phyloP scores from a whole-genome alignment of 495 filamentous ascomycete genomes.

The Penicillium riverlandense region DNA sequence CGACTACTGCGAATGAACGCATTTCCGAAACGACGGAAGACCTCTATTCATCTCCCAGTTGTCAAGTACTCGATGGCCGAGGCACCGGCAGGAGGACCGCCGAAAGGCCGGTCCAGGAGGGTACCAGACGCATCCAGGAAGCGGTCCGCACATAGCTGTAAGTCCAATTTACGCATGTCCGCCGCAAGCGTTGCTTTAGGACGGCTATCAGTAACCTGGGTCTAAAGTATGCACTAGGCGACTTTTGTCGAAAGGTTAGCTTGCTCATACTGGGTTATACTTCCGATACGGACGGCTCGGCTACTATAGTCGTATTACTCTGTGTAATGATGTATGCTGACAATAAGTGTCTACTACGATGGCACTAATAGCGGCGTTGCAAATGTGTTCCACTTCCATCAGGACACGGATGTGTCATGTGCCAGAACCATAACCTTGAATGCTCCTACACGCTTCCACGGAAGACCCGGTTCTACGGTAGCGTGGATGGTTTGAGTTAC shows the following conservation, averaged over 20 bases:
- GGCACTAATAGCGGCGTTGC: neutral
- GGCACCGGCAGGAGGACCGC: neutral
- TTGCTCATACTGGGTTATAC: too few relatives aligned
- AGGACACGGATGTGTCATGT: conserved; percentile 31
- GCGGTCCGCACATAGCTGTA: conserved; percentile 1
- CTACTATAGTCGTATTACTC: too few relatives aligned
- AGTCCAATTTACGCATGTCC: neutral
- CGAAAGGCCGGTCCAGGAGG: conserved; percentile 1
- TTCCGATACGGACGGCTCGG: too few relatives aligned
- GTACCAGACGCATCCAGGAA: conserved; percentile 1
- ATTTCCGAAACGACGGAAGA: too few relatives aligned
- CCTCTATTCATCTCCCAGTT: neutral
- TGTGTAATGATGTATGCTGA: too few relatives aligned
- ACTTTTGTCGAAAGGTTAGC: conserved; percentile 3
- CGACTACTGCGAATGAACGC: too few relatives aligned
- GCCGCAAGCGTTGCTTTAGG: too few relatives aligned
- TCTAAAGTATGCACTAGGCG: neutral
- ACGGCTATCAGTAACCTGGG: neutral
- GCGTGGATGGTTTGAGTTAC: conserved; percentile 40
- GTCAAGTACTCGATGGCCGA: neutral
- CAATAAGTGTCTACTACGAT: too few relatives aligned
- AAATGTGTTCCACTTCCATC: conserved; percentile 30
- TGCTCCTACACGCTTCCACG: conserved; percentile 40
- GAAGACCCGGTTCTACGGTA: conserved; percentile 43
- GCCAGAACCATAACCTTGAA: conserved; percentile 28